Conservation (phyloP, 345 rosid species). For the Hibiscus tridactylites region DNA sequence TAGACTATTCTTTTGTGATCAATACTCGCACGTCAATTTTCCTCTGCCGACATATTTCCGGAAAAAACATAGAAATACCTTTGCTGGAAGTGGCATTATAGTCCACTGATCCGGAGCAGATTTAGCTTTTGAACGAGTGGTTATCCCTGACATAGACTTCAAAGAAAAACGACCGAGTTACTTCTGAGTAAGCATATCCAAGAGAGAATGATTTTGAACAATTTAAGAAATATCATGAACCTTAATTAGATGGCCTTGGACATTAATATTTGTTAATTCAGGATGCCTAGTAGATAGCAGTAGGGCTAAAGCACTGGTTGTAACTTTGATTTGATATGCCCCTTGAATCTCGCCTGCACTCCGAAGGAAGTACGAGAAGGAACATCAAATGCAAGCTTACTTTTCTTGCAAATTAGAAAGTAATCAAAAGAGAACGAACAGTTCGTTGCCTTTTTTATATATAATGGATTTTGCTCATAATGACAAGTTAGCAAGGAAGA, state of each 20-base stretch:
- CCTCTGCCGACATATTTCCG: background rate
- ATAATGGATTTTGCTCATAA: background rate
- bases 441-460: too few relatives aligned
- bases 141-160: slow-evolving; percentile 67
- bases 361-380: background rate
- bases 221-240: slow-evolving; percentile 25
- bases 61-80: slow-evolving; percentile 37
- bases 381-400: slow-evolving; percentile 5
- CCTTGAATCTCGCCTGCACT: slow-evolving; percentile 79
- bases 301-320: slow-evolving; percentile 74
- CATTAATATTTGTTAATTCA: slow-evolving; percentile 62
- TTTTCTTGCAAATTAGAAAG: background rate
- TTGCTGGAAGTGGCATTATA: slow-evolving; percentile 57
- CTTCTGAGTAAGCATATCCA: slow-evolving; percentile 7
- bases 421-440: background rate
- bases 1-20: background rate
- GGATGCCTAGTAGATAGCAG: slow-evolving; percentile 67
- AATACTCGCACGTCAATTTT: background rate
- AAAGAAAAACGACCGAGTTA: slow-evolving; percentile 8
- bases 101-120: slow-evolving; percentile 86
- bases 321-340: slow-evolving; percentile 45
- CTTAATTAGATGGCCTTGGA: slow-evolving; percentile 66
- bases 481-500: background rate
- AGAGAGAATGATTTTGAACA: background rate
- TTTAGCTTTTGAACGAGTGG: slow-evolving; percentile 87